These are phyloP conservation scores for Avicennia marina DNA, from an alignment of 257 asterid species.

Conservation along the genomic window DNA sequence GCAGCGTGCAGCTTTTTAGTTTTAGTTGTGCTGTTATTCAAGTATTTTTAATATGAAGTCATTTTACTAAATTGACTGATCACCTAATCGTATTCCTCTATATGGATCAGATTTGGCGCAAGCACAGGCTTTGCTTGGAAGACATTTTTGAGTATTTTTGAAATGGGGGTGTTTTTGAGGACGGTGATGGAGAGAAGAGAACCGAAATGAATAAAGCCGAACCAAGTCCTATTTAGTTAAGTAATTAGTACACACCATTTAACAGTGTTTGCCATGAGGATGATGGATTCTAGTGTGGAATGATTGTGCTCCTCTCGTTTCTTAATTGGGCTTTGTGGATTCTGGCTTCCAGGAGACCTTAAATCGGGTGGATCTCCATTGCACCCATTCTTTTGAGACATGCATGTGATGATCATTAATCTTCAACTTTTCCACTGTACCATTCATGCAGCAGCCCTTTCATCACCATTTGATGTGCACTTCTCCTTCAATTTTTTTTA, in stretches of 20 bases:
- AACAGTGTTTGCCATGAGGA: slow-evolving; percentile 38
- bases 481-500: slow-evolving; percentile 9
- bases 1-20: no score
- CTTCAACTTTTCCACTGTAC: slow-evolving; percentile 26
- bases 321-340: slow-evolving; percentile 17
- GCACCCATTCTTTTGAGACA: slow-evolving; percentile 24
- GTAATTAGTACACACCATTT: slow-evolving; percentile 43
- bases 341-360: slow-evolving; percentile 26
- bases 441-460: slow-evolving; percentile 16
- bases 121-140: no score
- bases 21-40: no score
- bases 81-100: no score
- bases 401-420: slow-evolving; percentile 21
- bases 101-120: no score
- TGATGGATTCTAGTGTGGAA: slow-evolving; percentile 18
- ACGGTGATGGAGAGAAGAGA: neutral
- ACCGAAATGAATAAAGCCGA: neutral
- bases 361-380: slow-evolving; percentile 28
- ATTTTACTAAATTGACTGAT: no score
- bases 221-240: slow-evolving; percentile 12
- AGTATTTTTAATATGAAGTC: no score
- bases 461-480: slow-evolving; percentile 15
- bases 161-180: no score
- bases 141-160: no score
- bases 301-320: slow-evolving; percentile 19